phyloP scores from a whole-genome alignment of 495 filamentous ascomycete genomes.

The Entonaema liquescens region DNA sequence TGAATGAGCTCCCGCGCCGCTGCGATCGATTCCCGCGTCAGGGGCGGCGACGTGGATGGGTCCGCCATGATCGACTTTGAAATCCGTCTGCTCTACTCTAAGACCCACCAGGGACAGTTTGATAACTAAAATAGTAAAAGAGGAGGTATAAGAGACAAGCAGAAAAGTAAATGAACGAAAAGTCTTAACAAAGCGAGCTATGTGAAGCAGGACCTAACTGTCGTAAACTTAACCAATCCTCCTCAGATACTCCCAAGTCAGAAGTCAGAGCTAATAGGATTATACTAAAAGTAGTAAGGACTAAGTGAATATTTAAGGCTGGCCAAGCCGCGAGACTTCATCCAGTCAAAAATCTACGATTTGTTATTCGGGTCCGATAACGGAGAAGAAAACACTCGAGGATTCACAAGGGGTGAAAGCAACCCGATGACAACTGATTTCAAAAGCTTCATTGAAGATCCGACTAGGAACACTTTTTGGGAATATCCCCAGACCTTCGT shows the following conservation, averaged over 20 bases:
- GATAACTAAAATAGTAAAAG: background rate
- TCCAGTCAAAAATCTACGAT: slow-evolving; percentile 37
- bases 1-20: slow-evolving; percentile 77
- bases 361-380: slow-evolving; percentile 35
- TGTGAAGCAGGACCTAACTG: background rate
- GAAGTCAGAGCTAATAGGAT: background rate
- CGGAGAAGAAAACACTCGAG: slow-evolving; percentile 20
- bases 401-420: background rate
- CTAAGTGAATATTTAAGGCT: background rate
- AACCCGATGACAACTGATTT: background rate
- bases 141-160: background rate
- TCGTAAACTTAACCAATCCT: background rate
- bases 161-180: background rate
- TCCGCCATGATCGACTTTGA: slow-evolving; percentile 55
- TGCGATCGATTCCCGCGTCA: slow-evolving; percentile 74
- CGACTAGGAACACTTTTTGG: slow-evolving; percentile 39
- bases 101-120: background rate
- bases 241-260: background rate
- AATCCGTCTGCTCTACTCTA: background rate
- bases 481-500: slow-evolving; percentile 38
- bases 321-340: background rate
- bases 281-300: background rate
- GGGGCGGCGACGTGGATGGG: slow-evolving; percentile 60
- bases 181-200: background rate
- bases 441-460: slow-evolving; percentile 24